Conservation (phyloP, 2,329 filamentous ascomycete species). For the Xylariaceae sp. region DNA sequence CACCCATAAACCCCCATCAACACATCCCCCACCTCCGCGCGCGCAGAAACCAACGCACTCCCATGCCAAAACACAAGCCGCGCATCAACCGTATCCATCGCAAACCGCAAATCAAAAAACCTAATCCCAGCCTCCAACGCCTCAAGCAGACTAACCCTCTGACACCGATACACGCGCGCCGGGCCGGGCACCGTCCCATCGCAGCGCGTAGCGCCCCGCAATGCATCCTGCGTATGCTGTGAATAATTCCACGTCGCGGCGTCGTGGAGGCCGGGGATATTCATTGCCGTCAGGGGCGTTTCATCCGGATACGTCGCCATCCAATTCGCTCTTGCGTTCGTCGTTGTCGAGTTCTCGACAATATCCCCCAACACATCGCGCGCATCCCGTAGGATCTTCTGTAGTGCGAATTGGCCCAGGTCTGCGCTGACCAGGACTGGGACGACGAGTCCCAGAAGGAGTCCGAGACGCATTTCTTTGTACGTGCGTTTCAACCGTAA, state of each 20-base stretch:
- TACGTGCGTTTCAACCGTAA: background rate
- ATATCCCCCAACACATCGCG: constrained; percentile 39
- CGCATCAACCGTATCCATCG: constrained; percentile 41
- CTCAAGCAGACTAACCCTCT: constrained; percentile 33
- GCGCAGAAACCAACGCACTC: constrained; percentile 40
- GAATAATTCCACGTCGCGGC: constrained; percentile 48
- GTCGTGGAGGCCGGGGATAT: constrained; percentile 48
- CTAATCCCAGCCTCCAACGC: constrained; percentile 44
- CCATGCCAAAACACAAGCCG: constrained; percentile 46
- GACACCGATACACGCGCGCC: constrained; percentile 39
- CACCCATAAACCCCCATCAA: constrained; percentile 45
- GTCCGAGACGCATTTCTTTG: background rate
- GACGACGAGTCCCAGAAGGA: too few relatives aligned
- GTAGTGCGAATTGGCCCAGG: constrained; percentile 35
- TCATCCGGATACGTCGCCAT: constrained; percentile 41
- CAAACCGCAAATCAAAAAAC: constrained; percentile 47
- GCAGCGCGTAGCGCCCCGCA: constrained; percentile 37
- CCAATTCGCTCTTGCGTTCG: constrained; percentile 35
- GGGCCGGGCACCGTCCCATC: constrained; percentile 30
- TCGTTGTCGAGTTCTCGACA: constrained; percentile 7
- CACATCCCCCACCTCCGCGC: constrained; percentile 40
- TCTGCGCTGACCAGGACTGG: background rate
- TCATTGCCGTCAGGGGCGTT: constrained; percentile 41
- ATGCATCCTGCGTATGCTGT: constrained; percentile 36
- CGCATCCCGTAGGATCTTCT: constrained; percentile 39